These are phyloP conservation scores for Salisapilia sapeloensis DNA, from an alignment of 352 stramenopile species.

Conservation along the genomic window DNA sequence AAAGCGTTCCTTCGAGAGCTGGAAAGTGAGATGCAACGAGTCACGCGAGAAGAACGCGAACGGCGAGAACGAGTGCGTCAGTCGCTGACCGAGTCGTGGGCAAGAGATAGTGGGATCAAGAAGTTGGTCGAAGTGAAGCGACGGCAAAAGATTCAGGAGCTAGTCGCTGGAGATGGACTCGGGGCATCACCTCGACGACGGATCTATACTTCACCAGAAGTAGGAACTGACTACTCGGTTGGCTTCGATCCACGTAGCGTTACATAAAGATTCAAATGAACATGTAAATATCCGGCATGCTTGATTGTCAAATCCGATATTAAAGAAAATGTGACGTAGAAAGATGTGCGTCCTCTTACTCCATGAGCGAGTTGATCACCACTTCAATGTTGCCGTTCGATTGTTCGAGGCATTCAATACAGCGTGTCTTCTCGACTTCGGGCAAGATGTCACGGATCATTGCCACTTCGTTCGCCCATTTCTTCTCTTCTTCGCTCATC, in stretches of 20 bases:
- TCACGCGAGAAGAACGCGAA: slow-evolving; percentile 31
- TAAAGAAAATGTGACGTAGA: no score
- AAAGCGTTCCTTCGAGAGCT: slow-evolving; percentile 29
- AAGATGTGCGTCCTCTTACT: slow-evolving; percentile 38
- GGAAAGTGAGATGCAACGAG: slow-evolving; percentile 32
- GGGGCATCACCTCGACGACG: no score
- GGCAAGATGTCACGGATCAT: slow-evolving; percentile 71
- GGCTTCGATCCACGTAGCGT: no score
- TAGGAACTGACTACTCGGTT: no score
- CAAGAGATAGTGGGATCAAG: slow-evolving; percentile 43
- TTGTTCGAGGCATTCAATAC: slow-evolving; percentile 57
- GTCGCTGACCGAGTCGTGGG: slow-evolving; percentile 40
- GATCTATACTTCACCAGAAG: no score
- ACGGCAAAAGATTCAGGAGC: no score
- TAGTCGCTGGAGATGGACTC: no score
- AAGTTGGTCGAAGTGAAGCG: slow-evolving; percentile 34
- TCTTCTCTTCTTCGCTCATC: slow-evolving; percentile 41
- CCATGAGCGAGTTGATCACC: slow-evolving; percentile 68
- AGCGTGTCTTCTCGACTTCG: slow-evolving; percentile 14
- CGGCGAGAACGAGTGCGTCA: slow-evolving; percentile 37
- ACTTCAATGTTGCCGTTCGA: slow-evolving; percentile 70
- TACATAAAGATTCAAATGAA: no score
- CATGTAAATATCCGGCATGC: no score
- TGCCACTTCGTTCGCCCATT: slow-evolving; percentile 51
- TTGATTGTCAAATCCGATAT: no score